These are phyloP conservation scores for Venturia aucupariae DNA, from an alignment of 2,329 filamentous ascomycete genomes.

Conservation along the genomic window DNA sequence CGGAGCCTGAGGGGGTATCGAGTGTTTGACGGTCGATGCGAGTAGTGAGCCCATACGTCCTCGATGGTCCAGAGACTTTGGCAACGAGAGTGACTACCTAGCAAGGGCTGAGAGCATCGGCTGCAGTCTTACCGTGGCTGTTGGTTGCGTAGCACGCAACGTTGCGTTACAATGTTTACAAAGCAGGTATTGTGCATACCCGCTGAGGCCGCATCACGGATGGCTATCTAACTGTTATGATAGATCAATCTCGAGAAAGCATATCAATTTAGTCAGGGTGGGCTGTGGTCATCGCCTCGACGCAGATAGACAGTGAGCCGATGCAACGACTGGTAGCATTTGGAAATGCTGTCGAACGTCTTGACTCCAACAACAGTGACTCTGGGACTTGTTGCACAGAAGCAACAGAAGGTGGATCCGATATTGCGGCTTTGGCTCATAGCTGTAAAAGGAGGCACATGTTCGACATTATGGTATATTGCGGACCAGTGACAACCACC, in stretches of 20 bases:
- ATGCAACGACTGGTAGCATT: background rate
- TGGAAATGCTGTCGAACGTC: background rate
- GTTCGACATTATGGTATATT: background rate
- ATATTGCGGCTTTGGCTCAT: background rate
- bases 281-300: background rate
- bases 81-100: background rate
- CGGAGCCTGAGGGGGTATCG: conserved; percentile 1
- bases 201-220: background rate
- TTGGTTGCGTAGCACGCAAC: background rate
- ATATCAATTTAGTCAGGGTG: background rate
- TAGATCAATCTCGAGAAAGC: background rate
- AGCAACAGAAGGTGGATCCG: background rate
- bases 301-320: background rate
- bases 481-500: background rate
- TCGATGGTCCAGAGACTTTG: background rate
- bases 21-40: background rate
- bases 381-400: background rate
- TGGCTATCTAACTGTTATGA: background rate
- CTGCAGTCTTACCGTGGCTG: background rate
- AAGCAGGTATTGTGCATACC: background rate
- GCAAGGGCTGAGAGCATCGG: background rate
- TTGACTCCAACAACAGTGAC: background rate
- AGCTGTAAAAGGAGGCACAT: background rate
- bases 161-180: background rate
- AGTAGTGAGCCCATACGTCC: background rate